Conservation (phyloP, 2,329 filamentous ascomycete species). For the Fusarium sp. region DNA sequence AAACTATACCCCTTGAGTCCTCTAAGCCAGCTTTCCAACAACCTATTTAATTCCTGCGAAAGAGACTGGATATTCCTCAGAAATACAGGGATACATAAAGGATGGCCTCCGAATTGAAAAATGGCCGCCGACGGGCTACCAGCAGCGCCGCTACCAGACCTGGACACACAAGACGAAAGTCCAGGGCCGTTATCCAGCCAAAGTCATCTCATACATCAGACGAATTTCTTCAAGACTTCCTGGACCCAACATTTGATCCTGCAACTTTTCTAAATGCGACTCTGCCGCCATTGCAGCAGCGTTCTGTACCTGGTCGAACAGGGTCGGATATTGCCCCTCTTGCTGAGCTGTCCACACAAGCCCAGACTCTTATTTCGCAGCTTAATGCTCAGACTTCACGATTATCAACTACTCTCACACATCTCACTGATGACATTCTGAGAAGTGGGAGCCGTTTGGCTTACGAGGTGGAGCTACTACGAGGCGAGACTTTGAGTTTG, state of each 20-base stretch:
- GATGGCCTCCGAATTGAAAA: constrained; percentile 49
- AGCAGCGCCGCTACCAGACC: constrained; percentile 57
- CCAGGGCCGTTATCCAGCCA: constrained; percentile 55
- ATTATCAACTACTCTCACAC: constrained; percentile 82
- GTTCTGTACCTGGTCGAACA: constrained; percentile 43
- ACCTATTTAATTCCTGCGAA: neutral
- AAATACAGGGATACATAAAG: neutral
- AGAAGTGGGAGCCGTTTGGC: constrained; percentile 87
- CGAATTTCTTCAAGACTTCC: constrained; percentile 78
- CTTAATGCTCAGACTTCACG: constrained; percentile 89
- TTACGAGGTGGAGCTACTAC: constrained; percentile 92
- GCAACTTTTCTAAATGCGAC: constrained; percentile 85
- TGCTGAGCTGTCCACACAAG: constrained; percentile 80
- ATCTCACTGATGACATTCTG: constrained; percentile 94
- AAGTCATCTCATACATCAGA: constrained; percentile 75
- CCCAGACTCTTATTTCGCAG: constrained; percentile 86
- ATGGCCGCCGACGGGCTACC: constrained; percentile 58
- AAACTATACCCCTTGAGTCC: constrained; percentile 18
- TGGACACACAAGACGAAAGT: constrained; percentile 55
- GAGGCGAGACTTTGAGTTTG: constrained; percentile 87
- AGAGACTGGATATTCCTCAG: neutral
- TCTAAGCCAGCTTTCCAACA: constrained; percentile 5
- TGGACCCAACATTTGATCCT: constrained; percentile 81
- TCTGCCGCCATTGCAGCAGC: constrained; percentile 73
- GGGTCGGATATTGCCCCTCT: constrained; percentile 65